These are phyloP conservation scores for Thielaviopsis punctulata DNA, from an alignment of 2,329 filamentous ascomycete genomes.

Conservation along the genomic window DNA sequence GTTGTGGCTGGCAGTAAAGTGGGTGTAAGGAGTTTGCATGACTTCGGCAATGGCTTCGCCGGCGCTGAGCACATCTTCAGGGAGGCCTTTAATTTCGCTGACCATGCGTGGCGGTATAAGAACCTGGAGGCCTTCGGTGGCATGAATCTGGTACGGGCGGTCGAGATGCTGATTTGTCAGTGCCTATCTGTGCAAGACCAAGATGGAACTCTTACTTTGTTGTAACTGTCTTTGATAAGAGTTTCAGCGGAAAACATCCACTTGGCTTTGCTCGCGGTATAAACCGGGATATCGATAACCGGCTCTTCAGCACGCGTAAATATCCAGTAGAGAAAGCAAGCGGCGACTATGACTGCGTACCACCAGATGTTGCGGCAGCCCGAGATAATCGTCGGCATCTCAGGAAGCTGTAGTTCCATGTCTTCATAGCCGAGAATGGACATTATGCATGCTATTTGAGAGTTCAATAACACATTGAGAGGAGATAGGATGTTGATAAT, in stretches of 20 bases:
- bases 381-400: constrained; percentile 16
- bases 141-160: constrained; percentile 32
- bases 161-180: constrained; percentile 25
- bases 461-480: not conserved
- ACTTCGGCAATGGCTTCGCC: constrained; percentile 33
- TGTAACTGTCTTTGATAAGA: constrained; percentile 31
- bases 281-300: constrained; percentile 24
- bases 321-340: constrained; percentile 24
- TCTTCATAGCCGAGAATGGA: not conserved
- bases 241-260: constrained; percentile 34
- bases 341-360: constrained; percentile 23
- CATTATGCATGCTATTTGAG: not conserved
- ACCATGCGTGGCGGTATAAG: constrained; percentile 28
- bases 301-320: constrained; percentile 20
- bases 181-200: not conserved
- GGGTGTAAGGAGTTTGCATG: constrained; percentile 33
- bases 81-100: constrained; percentile 29
- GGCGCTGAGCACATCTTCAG: constrained; percentile 31
- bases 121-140: constrained; percentile 32
- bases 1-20: constrained; percentile 30
- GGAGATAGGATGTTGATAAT: not conserved
- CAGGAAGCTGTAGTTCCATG: not conserved
- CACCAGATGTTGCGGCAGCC: constrained; percentile 22
- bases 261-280: constrained; percentile 29
- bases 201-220: constrained; percentile 23